These are phyloP conservation scores for Phytophthora nicotianae DNA, from an alignment of 352 stramenopile species.

Conservation along the genomic window DNA sequence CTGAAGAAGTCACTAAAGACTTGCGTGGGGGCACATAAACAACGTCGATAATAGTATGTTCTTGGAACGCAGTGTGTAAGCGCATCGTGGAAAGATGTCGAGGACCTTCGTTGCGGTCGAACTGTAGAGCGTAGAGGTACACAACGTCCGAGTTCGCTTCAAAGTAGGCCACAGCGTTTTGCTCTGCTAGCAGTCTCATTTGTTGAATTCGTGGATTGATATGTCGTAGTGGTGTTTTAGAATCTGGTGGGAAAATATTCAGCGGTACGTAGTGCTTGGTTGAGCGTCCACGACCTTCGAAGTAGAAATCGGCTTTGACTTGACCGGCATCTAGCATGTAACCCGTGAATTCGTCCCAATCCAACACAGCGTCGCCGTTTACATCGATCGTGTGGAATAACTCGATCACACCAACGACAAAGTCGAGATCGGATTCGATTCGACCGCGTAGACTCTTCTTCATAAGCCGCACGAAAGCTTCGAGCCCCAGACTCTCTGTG, in stretches of 20 bases:
- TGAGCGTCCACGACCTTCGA: slow-evolving; percentile 31
- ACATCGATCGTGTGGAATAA: slow-evolving; percentile 92
- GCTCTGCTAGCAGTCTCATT: slow-evolving; percentile 49
- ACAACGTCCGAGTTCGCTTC: slow-evolving; percentile 71
- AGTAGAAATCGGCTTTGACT: slow-evolving; percentile 60
- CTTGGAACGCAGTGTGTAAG: slow-evolving; percentile 78
- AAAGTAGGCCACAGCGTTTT: slow-evolving; percentile 74
- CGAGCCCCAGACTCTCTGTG: slow-evolving; percentile 48
- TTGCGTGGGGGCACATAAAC: slow-evolving; percentile 53
- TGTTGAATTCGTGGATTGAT: slow-evolving; percentile 59
- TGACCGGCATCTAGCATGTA: slow-evolving; percentile 86
- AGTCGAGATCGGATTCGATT: slow-evolving; percentile 74
- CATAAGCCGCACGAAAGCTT: slow-evolving; percentile 76
- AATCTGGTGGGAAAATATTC: slow-evolving; percentile 39
- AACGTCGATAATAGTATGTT: slow-evolving; percentile 64
- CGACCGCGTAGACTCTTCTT: slow-evolving; percentile 71
- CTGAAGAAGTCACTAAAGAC: slow-evolving; percentile 62
- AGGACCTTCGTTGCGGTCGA: slow-evolving; percentile 64
- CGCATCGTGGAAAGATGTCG: slow-evolving; percentile 70
- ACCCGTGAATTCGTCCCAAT: slow-evolving; percentile 91
- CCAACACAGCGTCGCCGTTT: slow-evolving; percentile 84
- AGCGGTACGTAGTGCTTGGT: slow-evolving; percentile 51
- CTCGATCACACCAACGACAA: slow-evolving; percentile 85
- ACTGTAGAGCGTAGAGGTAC: slow-evolving; percentile 65
- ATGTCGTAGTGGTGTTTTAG: slow-evolving; percentile 55